Base-by-base conservation (phyloP, 2,329 filamentous ascomycete species). In the Thielaviopsis euricoi region DNA sequence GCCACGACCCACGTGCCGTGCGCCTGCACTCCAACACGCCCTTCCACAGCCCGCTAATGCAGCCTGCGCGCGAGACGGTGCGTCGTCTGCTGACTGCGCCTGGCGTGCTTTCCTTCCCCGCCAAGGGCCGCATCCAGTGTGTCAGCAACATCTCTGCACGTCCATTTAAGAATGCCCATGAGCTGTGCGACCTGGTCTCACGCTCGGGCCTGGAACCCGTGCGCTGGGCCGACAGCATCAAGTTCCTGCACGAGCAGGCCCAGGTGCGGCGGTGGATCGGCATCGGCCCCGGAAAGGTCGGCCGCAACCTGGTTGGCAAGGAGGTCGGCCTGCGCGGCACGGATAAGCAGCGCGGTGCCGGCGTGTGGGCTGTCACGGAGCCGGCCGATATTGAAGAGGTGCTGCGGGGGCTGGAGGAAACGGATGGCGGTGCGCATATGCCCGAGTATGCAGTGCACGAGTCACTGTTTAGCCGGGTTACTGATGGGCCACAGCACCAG, bases 41-140 rank as follows among this genome's bases (percentile, higher is more conserved):
- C 0, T 96, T 96, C 66, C 90, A 96, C 73, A 91, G 85, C 66
- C 87, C 88, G 17, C 81, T 96, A 62, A 95, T 97, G 90, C 80
- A 81, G 67, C 90, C 89, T 0, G 90, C 90, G 1, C 82, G 87
- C 26, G 76, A 78, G 6, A 80, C 85, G 40, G 87, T 96, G 82
- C 80, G 77, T 63, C 73, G 75, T 40, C 73, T 91, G 55, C 73
- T 96, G 22, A 75, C 81, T 29, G 74, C 73, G 26, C 77, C 76
- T 64, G 83, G 77, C 62, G 78, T 89, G 1, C 74, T 95, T 10
- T 81, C 76, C 0, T 95, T 89, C 67, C 89, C 89, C 0, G 13
- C 5, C 37, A 40, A 4, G 10, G 87, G 84, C 0, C 67, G 72
- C 43, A 76, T 94, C 63, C 85, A 86, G 5, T 91, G 89, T 65